Evolutionary conservation across 106 monocot species (phyloP), one percentile per base, ranked within the genome.

Genomic region (Cymbidium sinense): DNA sequence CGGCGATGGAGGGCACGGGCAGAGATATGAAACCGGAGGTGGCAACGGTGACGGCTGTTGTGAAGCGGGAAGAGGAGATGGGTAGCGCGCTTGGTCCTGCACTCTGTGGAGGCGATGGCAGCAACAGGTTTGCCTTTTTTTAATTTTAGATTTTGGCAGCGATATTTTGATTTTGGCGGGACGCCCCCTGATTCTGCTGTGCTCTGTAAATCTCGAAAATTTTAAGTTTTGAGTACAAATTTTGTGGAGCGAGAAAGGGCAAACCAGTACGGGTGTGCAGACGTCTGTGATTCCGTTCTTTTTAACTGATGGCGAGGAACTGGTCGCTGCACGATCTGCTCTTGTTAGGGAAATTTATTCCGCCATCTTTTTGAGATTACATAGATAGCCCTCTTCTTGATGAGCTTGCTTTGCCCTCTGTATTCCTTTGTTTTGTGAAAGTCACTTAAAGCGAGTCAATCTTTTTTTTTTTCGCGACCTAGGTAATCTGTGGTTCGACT

Each of bases 21-120:
- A 74, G 23, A 74, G 28, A 43, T 11, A 43, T 35, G 23, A 18
- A 25, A 19, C 20, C 9, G 74, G 12, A 25, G 74, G 44, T 44
- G 23, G 41, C 28, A 15, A 31, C 71, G 36, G 36, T 21, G 74
- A 35, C 27, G 74, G 44, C 44, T n/a, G 10, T 28, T 44, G 44
- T 44, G 74, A 74, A 74, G 74, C n/a, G 21, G 44, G 74, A 74
- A 47, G 74, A 74, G 43, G 29, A 44, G 74, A 2, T 9, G 25
- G 67, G 44, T 28, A 47, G 44, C 74, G 15, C 2, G 20, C 71
- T 71, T 71, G 37, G 21, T 21, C 36, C 37, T 39, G 71, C 71
- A 0, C 19, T 71, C 20, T 8, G 37, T 29, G 37, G 18, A 21
- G 71, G 20, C 36, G 71, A 37, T 29, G 34, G 37, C 37, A 35